Percentiles rank a stretch among this genome's conserved stretches.
Evolutionary conservation across 1,284 basidiomycete genomes (phyloP).

Genomic region (Schizopora paradoxa): DNA sequence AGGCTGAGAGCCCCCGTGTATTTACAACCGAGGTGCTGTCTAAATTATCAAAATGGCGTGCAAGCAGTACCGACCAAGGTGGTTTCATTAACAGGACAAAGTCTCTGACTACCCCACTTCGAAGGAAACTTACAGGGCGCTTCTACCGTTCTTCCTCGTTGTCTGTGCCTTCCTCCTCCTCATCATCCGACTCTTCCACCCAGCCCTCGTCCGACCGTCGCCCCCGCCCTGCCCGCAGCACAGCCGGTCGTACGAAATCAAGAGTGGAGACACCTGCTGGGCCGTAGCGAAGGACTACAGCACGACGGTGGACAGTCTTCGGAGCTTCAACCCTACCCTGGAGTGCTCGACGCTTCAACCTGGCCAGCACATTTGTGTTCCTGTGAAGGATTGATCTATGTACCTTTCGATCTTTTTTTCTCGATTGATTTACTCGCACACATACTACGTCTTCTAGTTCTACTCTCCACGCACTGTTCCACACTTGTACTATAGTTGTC

Average conservation of each 20-base stretch:
- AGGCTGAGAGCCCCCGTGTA: too few species aligned
- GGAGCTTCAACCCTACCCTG: conserved; percentile 47
- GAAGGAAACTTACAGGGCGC: conserved; percentile 50
- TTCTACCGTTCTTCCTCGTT: conserved; percentile 72
- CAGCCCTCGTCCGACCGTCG: conserved; percentile 33
- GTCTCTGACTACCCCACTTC: too few species aligned
- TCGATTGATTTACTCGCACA: background rate
- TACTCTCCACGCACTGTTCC: conserved; percentile 1
- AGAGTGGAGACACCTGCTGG: conserved; percentile 69
- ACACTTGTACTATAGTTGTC: background rate
- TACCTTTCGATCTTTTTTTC: conserved; percentile 1
- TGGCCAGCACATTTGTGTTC: conserved; percentile 57
- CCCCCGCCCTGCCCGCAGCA: conserved; percentile 42
- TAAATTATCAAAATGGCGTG: too few species aligned
- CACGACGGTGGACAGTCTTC: conserved; percentile 49
- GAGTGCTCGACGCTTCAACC: conserved; percentile 54
- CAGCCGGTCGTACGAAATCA: conserved; percentile 44
- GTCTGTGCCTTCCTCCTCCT: conserved; percentile 60
- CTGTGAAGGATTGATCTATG: conserved; percentile 28
- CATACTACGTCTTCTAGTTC: background rate
- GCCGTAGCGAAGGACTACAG: conserved; percentile 48
- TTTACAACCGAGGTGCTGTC: too few species aligned
- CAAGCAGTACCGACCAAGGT: too few species aligned
- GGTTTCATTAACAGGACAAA: background rate
- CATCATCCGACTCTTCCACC: conserved; percentile 54